Conservation (phyloP, 139 green algal species). For the Yamagishiella unicocca region DNA sequence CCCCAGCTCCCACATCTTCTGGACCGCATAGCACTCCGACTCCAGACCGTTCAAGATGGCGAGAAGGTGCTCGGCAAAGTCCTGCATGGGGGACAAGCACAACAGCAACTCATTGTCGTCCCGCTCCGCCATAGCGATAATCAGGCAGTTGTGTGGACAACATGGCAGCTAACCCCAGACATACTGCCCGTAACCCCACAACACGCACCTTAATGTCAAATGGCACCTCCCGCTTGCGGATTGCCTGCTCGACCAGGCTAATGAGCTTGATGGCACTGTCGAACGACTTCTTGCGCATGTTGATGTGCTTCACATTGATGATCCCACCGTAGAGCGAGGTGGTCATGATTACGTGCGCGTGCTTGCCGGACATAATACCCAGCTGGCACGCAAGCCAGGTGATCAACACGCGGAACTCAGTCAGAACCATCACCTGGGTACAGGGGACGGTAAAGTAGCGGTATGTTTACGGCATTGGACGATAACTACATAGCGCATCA, state of each 20-base stretch:
- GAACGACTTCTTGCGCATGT: conserved; percentile 31
- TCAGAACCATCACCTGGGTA: conserved; percentile 42
- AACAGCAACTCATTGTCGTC: too few species aligned
- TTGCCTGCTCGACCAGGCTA: background rate
- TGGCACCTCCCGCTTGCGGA: conserved; percentile 26
- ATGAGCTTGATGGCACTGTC: conserved; percentile 21
- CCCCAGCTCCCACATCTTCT: conserved; percentile 48
- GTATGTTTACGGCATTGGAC: too few species aligned
- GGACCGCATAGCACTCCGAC: conserved; percentile 45
- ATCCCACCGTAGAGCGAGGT: conserved; percentile 25
- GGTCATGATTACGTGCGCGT: conserved; percentile 49
- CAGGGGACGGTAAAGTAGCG: background rate
- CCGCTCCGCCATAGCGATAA: too few species aligned
- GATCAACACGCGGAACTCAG: conserved; percentile 38
- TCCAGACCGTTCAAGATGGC: conserved; percentile 20
- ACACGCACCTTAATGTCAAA: conserved; percentile 32
- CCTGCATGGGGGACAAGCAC: background rate
- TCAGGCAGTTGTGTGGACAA: too few species aligned
- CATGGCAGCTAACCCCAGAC: too few species aligned
- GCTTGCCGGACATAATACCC: conserved; percentile 43
- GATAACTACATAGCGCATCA: too few species aligned
- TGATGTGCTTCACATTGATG: conserved; percentile 50
- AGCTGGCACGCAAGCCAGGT: conserved; percentile 45
- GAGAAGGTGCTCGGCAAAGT: conserved; percentile 11
- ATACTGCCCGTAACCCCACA: too few species aligned